Evolutionary conservation across 2,329 filamentous ascomycete species (phyloP), one percentile per base, ranked within the genome.

Genomic region (Ophiostoma perfectum): DNA sequence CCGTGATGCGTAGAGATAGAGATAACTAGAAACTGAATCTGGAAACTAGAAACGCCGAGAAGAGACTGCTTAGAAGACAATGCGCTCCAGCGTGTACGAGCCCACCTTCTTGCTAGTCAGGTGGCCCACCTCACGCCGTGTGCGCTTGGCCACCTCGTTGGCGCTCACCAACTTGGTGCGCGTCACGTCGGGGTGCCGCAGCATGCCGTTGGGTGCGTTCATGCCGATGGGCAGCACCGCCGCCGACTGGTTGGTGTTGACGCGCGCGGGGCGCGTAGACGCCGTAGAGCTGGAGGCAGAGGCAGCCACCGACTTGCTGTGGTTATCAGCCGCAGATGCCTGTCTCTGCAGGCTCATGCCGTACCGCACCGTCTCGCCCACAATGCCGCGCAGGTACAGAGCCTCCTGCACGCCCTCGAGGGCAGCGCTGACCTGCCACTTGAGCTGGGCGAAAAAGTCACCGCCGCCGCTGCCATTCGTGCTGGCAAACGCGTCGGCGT

Each of bases 1-100:
- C 55, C 27, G 38, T 60, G 55, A 39, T 27, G 60, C 47, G 60
- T 42, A 60, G 55, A 18, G 16, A 65, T 2, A 38, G 27, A n/a
- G 7, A 47, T 5, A 14, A 52, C 4, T 12, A 65, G 41, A 38
- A 27, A 42, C 7, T 4, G 45, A 16, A 14, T 7, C 18, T 14
- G 12, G 63, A 6, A 27, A 49, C 27, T 14, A 49, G 1, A 44
- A 18, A 64, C 60, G 27, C 27, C 27, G 27, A 36, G 4, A 45
- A 45, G 14, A 45, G 42, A 45, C 42, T 9, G 39, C 44, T 42
- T 52, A 92, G 74, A 92, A 81, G 66, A 84, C 78, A 73, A 96
- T 88, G 78, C 87, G 86, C 80, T 97, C 92, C 72, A 94, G 84
- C 64, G 90, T 92, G 80, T 97, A 97, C 72, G 89, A 87, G 68